Percentiles rank a stretch among this genome's conserved stretches.
phyloP scores from a whole-genome alignment of 2,329 filamentous ascomycete species.

The Colletotrichum eleusines region DNA sequence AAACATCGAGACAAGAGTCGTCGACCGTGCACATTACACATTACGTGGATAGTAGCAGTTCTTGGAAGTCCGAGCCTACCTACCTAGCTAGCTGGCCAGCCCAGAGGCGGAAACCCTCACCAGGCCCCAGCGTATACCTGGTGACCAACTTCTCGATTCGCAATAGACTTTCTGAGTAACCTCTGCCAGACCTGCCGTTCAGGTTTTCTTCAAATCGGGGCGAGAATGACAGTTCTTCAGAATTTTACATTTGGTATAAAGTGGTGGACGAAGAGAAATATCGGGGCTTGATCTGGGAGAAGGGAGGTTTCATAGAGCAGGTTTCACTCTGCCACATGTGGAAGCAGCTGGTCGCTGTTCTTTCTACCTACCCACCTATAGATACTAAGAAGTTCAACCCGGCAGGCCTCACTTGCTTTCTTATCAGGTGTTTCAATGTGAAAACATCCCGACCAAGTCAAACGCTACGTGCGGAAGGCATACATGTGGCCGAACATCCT shows the following conservation, averaged over 20 bases:
- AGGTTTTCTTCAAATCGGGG: background rate
- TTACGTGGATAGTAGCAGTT: no score
- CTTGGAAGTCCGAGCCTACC: no score
- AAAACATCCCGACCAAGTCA: background rate
- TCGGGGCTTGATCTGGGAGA: no score
- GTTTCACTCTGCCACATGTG: rapidly evolving
- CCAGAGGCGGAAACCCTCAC: no score
- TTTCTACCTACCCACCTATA: no score
- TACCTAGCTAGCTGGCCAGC: no score
- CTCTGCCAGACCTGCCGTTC: background rate
- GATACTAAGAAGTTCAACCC: background rate
- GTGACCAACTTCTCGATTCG: background rate
- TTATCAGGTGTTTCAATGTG: background rate
- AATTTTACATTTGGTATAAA: background rate
- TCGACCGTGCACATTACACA: no score
- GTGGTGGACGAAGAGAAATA: background rate
- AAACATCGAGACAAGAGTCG: no score
- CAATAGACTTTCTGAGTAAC: background rate
- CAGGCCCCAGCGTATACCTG: no score
- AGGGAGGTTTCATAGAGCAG: no score
- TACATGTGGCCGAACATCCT: background rate
- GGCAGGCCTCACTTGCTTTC: background rate
- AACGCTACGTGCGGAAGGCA: background rate
- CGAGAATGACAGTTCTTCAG: no score
- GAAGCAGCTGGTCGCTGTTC: background rate